Evolutionary conservation across 148 eudicot species (phyloP).

Genomic region (Chenopodium suecicum): DNA sequence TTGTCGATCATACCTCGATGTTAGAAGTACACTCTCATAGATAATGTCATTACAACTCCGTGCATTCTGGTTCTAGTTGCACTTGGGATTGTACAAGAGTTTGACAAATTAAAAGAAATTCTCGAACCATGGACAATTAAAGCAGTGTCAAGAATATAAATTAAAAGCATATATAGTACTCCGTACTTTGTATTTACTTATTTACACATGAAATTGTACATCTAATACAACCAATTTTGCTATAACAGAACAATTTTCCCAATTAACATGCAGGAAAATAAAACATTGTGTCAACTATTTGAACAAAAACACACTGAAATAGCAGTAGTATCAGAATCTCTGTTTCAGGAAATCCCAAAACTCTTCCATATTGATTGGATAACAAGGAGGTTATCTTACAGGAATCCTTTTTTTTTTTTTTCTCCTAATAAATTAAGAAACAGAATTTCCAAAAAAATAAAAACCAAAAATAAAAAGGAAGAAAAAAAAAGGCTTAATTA

Average conservation of each 20-base stretch:
- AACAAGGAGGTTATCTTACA: slow-evolving; percentile 31
- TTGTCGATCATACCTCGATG: not conserved
- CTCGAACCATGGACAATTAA: no score
- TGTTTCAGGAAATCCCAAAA: slow-evolving; percentile 25
- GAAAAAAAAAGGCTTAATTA: not conserved
- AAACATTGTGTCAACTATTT: slow-evolving; percentile 9
- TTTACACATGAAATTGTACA: slow-evolving; percentile 15
- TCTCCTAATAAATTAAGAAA: slow-evolving; percentile 10
- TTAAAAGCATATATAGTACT: not conserved
- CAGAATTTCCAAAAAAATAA: not conserved
- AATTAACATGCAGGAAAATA: slow-evolving; percentile 15
- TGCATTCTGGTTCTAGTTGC: not conserved
- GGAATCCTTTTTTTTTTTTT: slow-evolving; percentile 4
- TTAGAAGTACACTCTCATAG: not conserved
- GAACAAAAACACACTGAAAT: slow-evolving; percentile 17
- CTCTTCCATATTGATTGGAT: slow-evolving; percentile 16
- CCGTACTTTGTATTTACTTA: not conserved
- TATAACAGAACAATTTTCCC: slow-evolving; percentile 15
- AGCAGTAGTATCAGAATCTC: not conserved
- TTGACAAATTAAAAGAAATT: not conserved
- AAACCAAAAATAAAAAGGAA: not conserved
- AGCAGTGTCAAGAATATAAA: not conserved
- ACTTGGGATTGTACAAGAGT: not conserved
- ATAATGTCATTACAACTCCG: not conserved
- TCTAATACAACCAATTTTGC: not conserved